These are phyloP conservation scores for Dactylellina drechsleri DNA, from an alignment of 2,329 filamentous ascomycete species.

Conservation along the genomic window DNA sequence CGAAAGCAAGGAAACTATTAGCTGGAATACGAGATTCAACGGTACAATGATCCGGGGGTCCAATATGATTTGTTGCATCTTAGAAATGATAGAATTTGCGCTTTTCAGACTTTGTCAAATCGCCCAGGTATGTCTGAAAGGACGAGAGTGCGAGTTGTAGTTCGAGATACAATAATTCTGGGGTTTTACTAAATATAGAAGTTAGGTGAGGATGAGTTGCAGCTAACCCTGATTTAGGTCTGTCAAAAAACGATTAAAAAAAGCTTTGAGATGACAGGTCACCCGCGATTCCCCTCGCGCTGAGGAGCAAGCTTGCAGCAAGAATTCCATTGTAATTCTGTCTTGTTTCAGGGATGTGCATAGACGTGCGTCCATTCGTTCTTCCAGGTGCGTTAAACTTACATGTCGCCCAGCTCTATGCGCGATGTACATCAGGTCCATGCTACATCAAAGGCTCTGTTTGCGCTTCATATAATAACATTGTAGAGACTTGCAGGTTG, in stretches of 20 bases:
- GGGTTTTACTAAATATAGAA: constrained; percentile 44
- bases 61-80: constrained; percentile 28
- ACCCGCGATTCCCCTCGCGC: constrained; percentile 23
- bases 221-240: constrained; percentile 28
- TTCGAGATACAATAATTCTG: constrained; percentile 9
- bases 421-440: constrained; percentile 12
- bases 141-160: constrained; percentile 2
- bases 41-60: constrained; percentile 11
- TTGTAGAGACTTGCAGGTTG: constrained; percentile 13
- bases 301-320: constrained; percentile 33
- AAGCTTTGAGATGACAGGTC: constrained; percentile 12
- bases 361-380: constrained; percentile 8
- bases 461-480: constrained; percentile 35
- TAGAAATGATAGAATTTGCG: constrained; percentile 4
- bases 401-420: neutral
- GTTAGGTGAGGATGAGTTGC: constrained; percentile 23
- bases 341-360: constrained; percentile 25
- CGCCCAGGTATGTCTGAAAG: constrained; percentile 9
- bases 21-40: constrained; percentile 26
- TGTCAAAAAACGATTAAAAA: constrained; percentile 13
- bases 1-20: constrained; percentile 26
- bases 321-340: constrained; percentile 37
- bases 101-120: constrained; percentile 6
- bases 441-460: constrained; percentile 43
- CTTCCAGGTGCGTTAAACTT: constrained; percentile 23